Base-by-base conservation (phyloP, 441 rosid genomes). In the Manihot esculenta region DNA sequence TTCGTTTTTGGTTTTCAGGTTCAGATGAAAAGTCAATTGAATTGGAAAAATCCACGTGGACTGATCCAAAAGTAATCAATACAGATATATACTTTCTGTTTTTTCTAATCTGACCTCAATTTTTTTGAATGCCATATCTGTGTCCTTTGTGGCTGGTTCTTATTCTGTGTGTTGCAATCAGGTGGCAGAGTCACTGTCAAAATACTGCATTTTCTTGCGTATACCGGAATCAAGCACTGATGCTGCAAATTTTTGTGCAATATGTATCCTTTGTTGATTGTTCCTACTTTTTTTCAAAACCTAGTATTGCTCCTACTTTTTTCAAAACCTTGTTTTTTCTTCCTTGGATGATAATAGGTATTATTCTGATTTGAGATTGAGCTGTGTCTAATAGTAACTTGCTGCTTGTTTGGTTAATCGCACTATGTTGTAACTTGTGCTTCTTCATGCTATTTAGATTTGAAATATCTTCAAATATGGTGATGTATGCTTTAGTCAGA, bases 181-280 rank as follows among this genome's bases (percentile, higher is more conserved):
- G 99, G 90, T 88, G 58, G 84, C 81, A 15, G 92, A 90, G 70
- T 77, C 92, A 8, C 23, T 94, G 68, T 86, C 89, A 0, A 92
- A 92, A 83, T 85, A 83, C 82, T 90, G 97, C 67, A 66, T 92
- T 72, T 81, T 94, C 24, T 73, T 94, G 82, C 93, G 89, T 79
- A 75, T 92, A 57, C 59, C 5, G 55, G 84, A 76, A 63, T 91
- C 83, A 78, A 89, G 87, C 73, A 64, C 71, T 33, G 94, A 90
- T 62, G 92, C 95, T 66, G 59, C 77, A 14, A 89, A 90, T 67
- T 92, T 90, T 77, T 79, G 82, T 0, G 89, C 89, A 56, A 92
- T 94, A 73, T 94, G 99, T 92, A 94, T 94, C 97, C 95, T 89
- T 45, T 59, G 24, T 57, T 27, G 10, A 17, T 27, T 2, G 11